phyloP scores from a whole-genome alignment of 2,329 filamentous ascomycete genomes.

The Trichoderma semiorbis region DNA sequence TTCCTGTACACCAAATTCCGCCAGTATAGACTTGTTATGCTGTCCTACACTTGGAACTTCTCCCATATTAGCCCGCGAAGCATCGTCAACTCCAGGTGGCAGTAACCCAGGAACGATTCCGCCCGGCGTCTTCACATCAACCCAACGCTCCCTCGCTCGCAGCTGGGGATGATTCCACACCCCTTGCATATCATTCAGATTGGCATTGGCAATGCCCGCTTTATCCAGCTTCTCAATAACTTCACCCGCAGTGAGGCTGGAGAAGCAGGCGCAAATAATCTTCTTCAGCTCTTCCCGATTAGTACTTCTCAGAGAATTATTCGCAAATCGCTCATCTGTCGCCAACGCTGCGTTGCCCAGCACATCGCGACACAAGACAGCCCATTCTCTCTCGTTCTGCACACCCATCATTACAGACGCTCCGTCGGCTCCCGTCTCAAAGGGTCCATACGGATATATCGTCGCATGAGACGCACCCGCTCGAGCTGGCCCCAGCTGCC shows the following conservation, averaged over 20 bases:
- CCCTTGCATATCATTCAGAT: slow-evolving; percentile 52
- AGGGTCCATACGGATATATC: slow-evolving; percentile 56
- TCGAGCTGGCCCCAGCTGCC: slow-evolving; percentile 40
- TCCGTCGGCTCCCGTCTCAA: slow-evolving; percentile 42
- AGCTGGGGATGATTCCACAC: slow-evolving; percentile 55
- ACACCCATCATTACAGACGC: slow-evolving; percentile 53
- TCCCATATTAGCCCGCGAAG: slow-evolving; percentile 36
- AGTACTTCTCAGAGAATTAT: slow-evolving; percentile 42
- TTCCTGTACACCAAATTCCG: slow-evolving; percentile 18
- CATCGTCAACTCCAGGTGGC: slow-evolving; percentile 42
- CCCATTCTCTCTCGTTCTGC: slow-evolving; percentile 57
- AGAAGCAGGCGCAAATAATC: slow-evolving; percentile 45
- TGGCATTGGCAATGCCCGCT: slow-evolving; percentile 53
- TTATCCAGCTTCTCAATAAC: slow-evolving; percentile 43
- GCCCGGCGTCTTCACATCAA: slow-evolving; percentile 44
- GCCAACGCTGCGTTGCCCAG: slow-evolving; percentile 41
- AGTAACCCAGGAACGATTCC: slow-evolving; percentile 47
- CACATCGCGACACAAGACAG: slow-evolving; percentile 45
- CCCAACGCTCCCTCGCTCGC: slow-evolving; percentile 48
- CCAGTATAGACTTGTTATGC: slow-evolving; percentile 38
- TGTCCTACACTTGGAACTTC: slow-evolving; percentile 48
- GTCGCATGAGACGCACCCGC: slow-evolving; percentile 51
- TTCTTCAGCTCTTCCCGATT: slow-evolving; percentile 45
- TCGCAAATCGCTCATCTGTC: slow-evolving; percentile 45
- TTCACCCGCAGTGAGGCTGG: slow-evolving; percentile 35